Evolutionary conservation across 2,329 filamentous ascomycete genomes (phyloP), one percentile per base, ranked within the genome.

Genomic region (Neofusicoccum kwambonambiense): DNA sequence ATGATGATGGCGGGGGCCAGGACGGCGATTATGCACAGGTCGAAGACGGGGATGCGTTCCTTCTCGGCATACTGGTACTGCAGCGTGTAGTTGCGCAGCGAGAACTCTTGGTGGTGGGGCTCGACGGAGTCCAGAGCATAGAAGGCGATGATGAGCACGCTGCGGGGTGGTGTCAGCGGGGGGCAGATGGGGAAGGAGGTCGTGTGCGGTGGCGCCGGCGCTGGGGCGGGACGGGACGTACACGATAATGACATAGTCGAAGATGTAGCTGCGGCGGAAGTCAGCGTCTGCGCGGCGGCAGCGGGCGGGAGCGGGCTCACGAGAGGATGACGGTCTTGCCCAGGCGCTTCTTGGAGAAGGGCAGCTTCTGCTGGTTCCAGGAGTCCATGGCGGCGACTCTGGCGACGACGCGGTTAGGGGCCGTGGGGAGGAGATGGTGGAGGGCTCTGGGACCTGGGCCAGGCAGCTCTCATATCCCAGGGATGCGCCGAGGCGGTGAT

Each of bases 211-310:
- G 63, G 62, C 54, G 9, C 3, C 13, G 37, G 19, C 17, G 51
- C 35, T n/a, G 31, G 42, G 35, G 42, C 17, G 57, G 51, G 39
- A n/a, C 31, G 22, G 19, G 12, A 75, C 82, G 70, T 77, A 86
- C 84, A 86, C 71, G 65, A 87, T 82, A 63, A 87, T 84, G 61
- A 85, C 79, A 78, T 87, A 87, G 78, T 87, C 85, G 68, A 82
- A 75, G 66, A 86, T 80, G 70, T 87, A 87, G 70, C 83, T 86
- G 69, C 22, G 39, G 31, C 17, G 41, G 62, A 35, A 64, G 69
- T 75, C 61, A 76, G 74, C 65, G 50, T 8, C 22, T 22, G 22
- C 22, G 50, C 15, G 17, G 49, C 60, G 17, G 17, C 49, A 19
- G 22, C 19, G 19, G 27, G 42, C 27, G 65, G 50, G 61, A 78